phyloP scores from a whole-genome alignment of 345 rosid species.

The Eucalyptus regnans region DNA sequence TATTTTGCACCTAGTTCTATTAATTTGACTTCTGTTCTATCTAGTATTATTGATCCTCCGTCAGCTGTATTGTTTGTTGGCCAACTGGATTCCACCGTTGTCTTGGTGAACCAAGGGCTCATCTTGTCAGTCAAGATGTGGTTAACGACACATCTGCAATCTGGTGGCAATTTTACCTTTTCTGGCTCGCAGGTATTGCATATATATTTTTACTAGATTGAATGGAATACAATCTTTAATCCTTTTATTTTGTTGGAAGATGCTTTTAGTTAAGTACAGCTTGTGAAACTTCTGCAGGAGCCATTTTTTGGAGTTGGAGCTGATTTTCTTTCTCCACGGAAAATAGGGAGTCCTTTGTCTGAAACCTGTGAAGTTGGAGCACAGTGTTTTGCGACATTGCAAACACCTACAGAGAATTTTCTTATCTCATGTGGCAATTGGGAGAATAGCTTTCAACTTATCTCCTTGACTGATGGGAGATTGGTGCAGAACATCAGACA shows the following conservation, averaged over 20 bases:
- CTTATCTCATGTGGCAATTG: constrained; percentile 92
- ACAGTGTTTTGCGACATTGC: constrained; percentile 74
- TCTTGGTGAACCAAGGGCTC: constrained; percentile 78
- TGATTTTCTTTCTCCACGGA: constrained; percentile 81
- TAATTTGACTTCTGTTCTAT: constrained; percentile 60
- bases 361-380: constrained; percentile 75
- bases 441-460: constrained; percentile 95
- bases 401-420: constrained; percentile 63
- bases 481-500: constrained; percentile 92
- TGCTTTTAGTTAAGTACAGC: background rate
- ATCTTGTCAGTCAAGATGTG: constrained; percentile 87
- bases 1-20: constrained; percentile 88
- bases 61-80: constrained; percentile 69
- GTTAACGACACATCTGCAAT: constrained; percentile 89
- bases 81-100: constrained; percentile 63
- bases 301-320: constrained; percentile 93
- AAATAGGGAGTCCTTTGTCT: constrained; percentile 78
- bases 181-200: constrained; percentile 68
- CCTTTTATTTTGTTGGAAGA: background rate
- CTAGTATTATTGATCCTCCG: constrained; percentile 42
- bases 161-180: constrained; percentile 92
- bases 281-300: constrained; percentile 40
- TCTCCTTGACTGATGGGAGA: constrained; percentile 82
- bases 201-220: background rate
- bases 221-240: background rate